These are phyloP conservation scores for Penicillium sp. DNA, from an alignment of 2,329 filamentous ascomycete genomes.

Conservation along the genomic window DNA sequence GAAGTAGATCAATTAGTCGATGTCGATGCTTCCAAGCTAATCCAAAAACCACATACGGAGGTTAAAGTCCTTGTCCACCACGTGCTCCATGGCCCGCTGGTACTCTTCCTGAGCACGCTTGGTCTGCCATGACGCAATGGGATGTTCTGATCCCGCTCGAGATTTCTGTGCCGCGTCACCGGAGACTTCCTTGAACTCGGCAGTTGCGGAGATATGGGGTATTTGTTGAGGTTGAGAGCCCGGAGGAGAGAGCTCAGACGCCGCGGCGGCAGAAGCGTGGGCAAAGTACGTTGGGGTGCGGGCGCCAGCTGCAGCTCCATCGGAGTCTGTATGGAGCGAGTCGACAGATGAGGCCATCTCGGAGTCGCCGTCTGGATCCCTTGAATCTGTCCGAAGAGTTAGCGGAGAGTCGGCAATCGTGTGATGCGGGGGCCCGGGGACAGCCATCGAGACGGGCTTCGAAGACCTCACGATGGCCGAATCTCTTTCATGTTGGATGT, in stretches of 20 bases:
- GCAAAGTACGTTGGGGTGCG: slow-evolving; percentile 42
- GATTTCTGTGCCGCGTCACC: slow-evolving; percentile 1
- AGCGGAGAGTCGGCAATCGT: not conserved
- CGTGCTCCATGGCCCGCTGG: slow-evolving; percentile 47
- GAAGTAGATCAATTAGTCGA: slow-evolving; percentile 2
- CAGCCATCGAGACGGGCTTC: not conserved
- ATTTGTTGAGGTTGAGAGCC: slow-evolving; percentile 46
- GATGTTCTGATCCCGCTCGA: slow-evolving; percentile 38
- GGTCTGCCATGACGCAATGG: slow-evolving; percentile 54
- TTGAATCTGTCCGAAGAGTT: slow-evolving; percentile 11
- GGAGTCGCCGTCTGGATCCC: slow-evolving; percentile 56
- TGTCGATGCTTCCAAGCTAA: not conserved
- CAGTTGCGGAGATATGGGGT: slow-evolving; percentile 4
- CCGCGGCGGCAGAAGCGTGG: slow-evolving; percentile 22
- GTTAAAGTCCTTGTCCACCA: slow-evolving; percentile 55
- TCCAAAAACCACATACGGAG: slow-evolving; percentile 37
- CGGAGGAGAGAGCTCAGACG: slow-evolving; percentile 55
- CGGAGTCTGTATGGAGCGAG: slow-evolving; percentile 39
- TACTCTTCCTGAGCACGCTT: slow-evolving; percentile 59
- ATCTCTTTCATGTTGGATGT: not conserved
- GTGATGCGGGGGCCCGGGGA: not conserved
- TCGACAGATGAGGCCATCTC: slow-evolving; percentile 54
- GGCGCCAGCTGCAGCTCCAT: slow-evolving; percentile 38
- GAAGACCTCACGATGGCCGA: not conserved
- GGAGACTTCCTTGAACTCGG: not conserved